A percentile compares a stretch with the other conserved stretches of the same genome.
phyloP scores from a whole-genome alignment of 495 filamentous ascomycete species.

The Tetracladium setigerum region DNA sequence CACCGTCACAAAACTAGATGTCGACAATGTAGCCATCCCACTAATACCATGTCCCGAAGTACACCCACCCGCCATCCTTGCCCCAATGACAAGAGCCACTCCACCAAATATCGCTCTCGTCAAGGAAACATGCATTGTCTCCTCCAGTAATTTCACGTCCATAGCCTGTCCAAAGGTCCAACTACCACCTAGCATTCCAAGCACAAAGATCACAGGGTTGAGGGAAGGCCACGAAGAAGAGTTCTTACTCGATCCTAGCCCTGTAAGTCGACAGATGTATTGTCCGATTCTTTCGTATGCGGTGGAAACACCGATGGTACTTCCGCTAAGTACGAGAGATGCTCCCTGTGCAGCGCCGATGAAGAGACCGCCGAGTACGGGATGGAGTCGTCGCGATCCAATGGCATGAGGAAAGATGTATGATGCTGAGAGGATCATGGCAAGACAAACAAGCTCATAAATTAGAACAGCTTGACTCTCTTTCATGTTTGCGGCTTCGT shows the following conservation, averaged over 20 bases:
- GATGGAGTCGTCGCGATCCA: conserved; percentile 16
- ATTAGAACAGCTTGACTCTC: not conserved
- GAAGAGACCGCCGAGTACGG: conserved; percentile 37
- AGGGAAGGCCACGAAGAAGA: not conserved
- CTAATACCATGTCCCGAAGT: conserved; percentile 50
- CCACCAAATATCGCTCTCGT: conserved; percentile 32
- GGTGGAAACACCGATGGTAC: conserved; percentile 38
- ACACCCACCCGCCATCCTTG: conserved; percentile 45
- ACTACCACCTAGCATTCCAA: conserved; percentile 18
- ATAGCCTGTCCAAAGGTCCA: no score
- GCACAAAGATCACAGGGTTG: conserved; percentile 5
- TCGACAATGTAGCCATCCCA: conserved; percentile 39
- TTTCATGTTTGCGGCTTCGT: not conserved
- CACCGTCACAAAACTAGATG: conserved; percentile 42
- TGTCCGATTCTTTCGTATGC: conserved; percentile 43
- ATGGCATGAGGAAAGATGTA: not conserved
- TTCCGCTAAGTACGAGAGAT: conserved; percentile 30
- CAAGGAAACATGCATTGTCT: no score
- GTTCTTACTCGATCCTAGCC: no score
- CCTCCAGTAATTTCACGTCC: no score
- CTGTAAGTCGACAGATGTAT: conserved; percentile 28
- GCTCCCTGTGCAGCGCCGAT: conserved; percentile 40
- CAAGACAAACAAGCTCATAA: not conserved
- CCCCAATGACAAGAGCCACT: conserved; percentile 39
- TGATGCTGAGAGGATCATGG: not conserved